A percentile compares a stretch with the other conserved stretches of the same genome.
Conservation (phyloP, 2,329 filamentous ascomycete species). For the Septoria petroselini region DNA sequence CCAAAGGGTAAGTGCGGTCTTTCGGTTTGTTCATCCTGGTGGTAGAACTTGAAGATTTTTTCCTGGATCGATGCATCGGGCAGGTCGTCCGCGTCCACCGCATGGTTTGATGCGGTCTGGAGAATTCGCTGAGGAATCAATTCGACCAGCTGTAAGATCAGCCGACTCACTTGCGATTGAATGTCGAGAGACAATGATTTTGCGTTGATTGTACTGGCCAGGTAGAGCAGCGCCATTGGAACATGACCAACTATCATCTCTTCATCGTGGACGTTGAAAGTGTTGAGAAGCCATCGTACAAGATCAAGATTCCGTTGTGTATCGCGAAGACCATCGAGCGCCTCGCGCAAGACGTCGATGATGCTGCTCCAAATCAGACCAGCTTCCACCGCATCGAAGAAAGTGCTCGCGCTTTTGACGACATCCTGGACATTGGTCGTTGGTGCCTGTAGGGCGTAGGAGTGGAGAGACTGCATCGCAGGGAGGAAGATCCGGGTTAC, state of each 20-base stretch:
- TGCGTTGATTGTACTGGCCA: conserved; percentile 22
- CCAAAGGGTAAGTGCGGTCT: conserved; percentile 4
- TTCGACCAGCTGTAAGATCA: conserved; percentile 18
- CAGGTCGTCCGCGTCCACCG: neutral
- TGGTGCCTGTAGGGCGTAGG: conserved; percentile 65
- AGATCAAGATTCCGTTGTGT: conserved; percentile 59
- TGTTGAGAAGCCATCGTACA: conserved; percentile 74
- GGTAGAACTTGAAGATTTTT: conserved; percentile 17
- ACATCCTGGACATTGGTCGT: conserved; percentile 79
- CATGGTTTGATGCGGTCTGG: neutral
- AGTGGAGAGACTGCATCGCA: conserved; percentile 73
- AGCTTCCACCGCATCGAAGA: conserved; percentile 96
- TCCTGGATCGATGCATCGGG: conserved; percentile 8
- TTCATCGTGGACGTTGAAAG: conserved; percentile 93
- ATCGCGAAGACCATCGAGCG: conserved; percentile 10
- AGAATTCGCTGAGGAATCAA: conserved; percentile 21
- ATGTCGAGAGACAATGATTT: neutral
- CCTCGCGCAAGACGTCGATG: conserved; percentile 23
- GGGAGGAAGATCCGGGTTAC: conserved; percentile 86
- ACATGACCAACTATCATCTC: conserved; percentile 90
- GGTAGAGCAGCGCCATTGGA: conserved; percentile 61
- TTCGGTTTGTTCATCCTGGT: conserved; percentile 7
- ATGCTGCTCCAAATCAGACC: conserved; percentile 70
- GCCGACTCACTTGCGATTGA: conserved; percentile 5
- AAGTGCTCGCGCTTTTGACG: conserved; percentile 85